Percentiles rank a stretch among this genome's conserved stretches.
phyloP scores from a whole-genome alignment of 345 rosid species.

The Cardamine resedifolia region DNA sequence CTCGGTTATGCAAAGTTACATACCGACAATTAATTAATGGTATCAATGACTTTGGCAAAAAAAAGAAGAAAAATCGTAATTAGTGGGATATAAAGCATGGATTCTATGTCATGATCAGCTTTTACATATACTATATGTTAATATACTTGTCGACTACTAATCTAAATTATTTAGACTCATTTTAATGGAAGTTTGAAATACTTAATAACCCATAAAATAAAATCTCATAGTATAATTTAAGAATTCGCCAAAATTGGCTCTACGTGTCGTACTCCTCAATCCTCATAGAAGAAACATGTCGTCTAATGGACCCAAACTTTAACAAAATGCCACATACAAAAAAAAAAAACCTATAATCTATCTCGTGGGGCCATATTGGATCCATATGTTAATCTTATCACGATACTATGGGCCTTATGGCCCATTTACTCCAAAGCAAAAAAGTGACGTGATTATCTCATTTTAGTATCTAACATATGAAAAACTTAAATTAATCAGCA shows the following conservation, averaged over 20 bases:
- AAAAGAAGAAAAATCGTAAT: constrained; percentile 8
- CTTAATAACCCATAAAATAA: background rate
- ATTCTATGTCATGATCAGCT: constrained; percentile 2
- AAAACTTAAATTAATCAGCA: constrained; percentile 7
- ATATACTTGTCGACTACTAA: background rate
- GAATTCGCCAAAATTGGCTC: background rate
- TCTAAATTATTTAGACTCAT: background rate
- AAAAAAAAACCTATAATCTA: background rate
- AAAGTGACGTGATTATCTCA: background rate
- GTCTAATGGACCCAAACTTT: constrained; percentile 4
- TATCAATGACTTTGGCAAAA: constrained; percentile 10
- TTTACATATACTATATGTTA: background rate
- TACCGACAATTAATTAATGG: background rate
- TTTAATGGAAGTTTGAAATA: background rate
- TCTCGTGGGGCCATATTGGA: constrained; percentile 1
- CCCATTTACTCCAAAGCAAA: constrained; percentile 13
- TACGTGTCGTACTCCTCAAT: background rate
- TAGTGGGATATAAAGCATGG: constrained; percentile 18
- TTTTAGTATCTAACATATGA: background rate
- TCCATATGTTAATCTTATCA: background rate
- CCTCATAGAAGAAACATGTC: background rate
- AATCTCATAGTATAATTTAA: background rate
- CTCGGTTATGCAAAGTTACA: background rate
- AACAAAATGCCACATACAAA: background rate
- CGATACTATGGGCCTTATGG: constrained; percentile 4